Conservation (phyloP, 352 stramenopile species). For the Discostella stelligera region DNA sequence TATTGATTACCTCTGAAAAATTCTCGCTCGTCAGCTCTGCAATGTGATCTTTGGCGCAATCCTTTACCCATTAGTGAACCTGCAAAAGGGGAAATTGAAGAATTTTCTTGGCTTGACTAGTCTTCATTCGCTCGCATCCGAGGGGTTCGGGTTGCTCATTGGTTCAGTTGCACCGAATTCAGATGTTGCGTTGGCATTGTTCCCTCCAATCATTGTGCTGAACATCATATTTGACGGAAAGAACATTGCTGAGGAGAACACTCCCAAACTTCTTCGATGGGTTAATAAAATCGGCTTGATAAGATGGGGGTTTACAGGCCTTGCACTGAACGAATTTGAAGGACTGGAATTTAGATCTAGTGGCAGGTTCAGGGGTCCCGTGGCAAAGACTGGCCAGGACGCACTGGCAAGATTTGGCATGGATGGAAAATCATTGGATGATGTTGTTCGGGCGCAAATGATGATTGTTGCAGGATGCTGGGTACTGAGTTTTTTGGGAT, state of each 20-base stretch:
- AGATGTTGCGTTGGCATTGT: conserved; percentile 78
- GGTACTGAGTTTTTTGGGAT: conserved; percentile 68
- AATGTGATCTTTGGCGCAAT: conserved; percentile 75
- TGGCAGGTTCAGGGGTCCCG: conserved; percentile 63
- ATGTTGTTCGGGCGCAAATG: conserved; percentile 62
- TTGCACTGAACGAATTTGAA: conserved; percentile 81
- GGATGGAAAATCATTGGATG: conserved; percentile 50
- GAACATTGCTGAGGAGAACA: conserved; percentile 83
- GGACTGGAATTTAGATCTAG: conserved; percentile 68
- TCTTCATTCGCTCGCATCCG: conserved; percentile 72
- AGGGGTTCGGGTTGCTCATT: conserved; percentile 75
- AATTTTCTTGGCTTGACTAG: conserved; percentile 77
- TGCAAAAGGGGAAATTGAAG: conserved; percentile 62
- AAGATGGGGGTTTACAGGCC: conserved; percentile 73
- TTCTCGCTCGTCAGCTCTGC: conserved; percentile 14
- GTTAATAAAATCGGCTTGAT: conserved; percentile 75
- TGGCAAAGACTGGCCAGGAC: conserved; percentile 69
- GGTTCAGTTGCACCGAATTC: conserved; percentile 67
- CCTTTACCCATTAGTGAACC: conserved; percentile 72
- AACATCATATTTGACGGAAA: conserved; percentile 85
- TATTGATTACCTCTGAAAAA: background rate
- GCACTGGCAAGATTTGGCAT: conserved; percentile 77
- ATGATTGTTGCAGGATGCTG: conserved; percentile 66
- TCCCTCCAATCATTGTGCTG: conserved; percentile 78
- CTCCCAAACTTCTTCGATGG: conserved; percentile 64